These are phyloP conservation scores for Pythium brassicae DNA, from an alignment of 352 stramenopile genomes.

Conservation along the genomic window DNA sequence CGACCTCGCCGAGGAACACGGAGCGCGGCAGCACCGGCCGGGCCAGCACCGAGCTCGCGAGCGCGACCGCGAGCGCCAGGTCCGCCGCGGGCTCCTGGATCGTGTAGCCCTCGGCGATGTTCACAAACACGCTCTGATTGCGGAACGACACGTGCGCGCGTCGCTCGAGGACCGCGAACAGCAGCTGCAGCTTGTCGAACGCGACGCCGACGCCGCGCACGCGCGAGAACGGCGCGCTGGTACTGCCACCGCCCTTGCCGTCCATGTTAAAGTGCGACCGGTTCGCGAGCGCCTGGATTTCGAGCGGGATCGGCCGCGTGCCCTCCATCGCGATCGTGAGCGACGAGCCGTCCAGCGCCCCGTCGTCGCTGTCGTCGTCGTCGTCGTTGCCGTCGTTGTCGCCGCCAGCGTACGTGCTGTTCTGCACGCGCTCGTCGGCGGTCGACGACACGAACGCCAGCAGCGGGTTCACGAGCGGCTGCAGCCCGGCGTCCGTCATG, in stretches of 20 bases:
- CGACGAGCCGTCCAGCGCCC: constrained; percentile 68
- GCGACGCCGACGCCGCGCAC: constrained; percentile 76
- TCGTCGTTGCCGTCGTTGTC: constrained; percentile 18
- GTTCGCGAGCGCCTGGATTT: constrained; percentile 93
- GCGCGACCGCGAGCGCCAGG: constrained; percentile 64
- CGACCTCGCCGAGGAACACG: constrained; percentile 76
- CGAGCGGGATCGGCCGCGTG: constrained; percentile 89
- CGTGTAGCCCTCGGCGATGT: constrained; percentile 79
- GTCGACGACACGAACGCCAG: constrained; percentile 71
- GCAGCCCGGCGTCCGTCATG: constrained; percentile 87
- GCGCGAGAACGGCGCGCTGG: constrained; percentile 34
- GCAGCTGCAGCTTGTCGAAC: constrained; percentile 89
- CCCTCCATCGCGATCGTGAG: constrained; percentile 93
- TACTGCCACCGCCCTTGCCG: constrained; percentile 6
- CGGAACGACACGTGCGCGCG: constrained; percentile 70
- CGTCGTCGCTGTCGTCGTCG: constrained; percentile 17
- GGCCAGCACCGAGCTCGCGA: constrained; percentile 63
- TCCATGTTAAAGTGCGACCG: constrained; percentile 39
- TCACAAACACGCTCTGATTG: constrained; percentile 83
- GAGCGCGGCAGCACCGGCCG: constrained; percentile 48
- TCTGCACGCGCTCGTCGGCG: constrained; percentile 16
- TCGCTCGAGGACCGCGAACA: constrained; percentile 96
- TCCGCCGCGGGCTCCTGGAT: constrained; percentile 81
- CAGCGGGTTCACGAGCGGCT: constrained; percentile 73
- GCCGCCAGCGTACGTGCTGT: constrained; percentile 16